Evolutionary conservation across 202 grass and related monocot genomes (phyloP).

Genomic region (Digitaria exilis): DNA sequence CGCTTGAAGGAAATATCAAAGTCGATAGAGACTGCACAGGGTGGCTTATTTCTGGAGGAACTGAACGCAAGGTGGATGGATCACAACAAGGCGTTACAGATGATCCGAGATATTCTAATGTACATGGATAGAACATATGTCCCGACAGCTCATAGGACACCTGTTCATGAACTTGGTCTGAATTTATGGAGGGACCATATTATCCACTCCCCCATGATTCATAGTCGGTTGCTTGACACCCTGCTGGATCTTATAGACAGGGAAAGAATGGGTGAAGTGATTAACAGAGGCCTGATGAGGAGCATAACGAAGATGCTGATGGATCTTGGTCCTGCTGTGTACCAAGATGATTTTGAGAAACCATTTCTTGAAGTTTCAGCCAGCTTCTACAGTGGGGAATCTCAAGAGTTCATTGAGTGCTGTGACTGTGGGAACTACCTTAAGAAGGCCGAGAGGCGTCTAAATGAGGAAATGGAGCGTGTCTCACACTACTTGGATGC

Average conservation of each 20-base stretch:
- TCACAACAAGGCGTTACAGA: slow-evolving; percentile 91
- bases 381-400: slow-evolving; percentile 85
- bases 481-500: slow-evolving; percentile 91
- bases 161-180: slow-evolving; percentile 88
- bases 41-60: slow-evolving; percentile 86
- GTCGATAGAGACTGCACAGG: slow-evolving; percentile 76
- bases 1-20: slow-evolving; percentile 83
- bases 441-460: slow-evolving; percentile 85
- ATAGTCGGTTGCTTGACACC: slow-evolving; percentile 65
- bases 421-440: slow-evolving; percentile 94
- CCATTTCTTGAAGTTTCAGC: slow-evolving; percentile 81
- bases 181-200: slow-evolving; percentile 96
- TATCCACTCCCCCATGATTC: slow-evolving; percentile 74
- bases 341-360: slow-evolving; percentile 97
- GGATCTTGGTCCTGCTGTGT: slow-evolving; percentile 86
- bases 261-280: slow-evolving; percentile 86
- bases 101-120: slow-evolving; percentile 96
- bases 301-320: slow-evolving; percentile 94
- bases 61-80: slow-evolving; percentile 83
- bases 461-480: slow-evolving; percentile 95
- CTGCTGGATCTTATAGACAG: slow-evolving; percentile 80
- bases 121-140: slow-evolving; percentile 97
- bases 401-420: slow-evolving; percentile 82
- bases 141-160: slow-evolving; percentile 52
- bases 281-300: slow-evolving; percentile 86